A percentile compares a stretch with the other conserved stretches of the same genome.
Conservation (phyloP, 352 stramenopile genomes). For the Pythium monospermum region DNA sequence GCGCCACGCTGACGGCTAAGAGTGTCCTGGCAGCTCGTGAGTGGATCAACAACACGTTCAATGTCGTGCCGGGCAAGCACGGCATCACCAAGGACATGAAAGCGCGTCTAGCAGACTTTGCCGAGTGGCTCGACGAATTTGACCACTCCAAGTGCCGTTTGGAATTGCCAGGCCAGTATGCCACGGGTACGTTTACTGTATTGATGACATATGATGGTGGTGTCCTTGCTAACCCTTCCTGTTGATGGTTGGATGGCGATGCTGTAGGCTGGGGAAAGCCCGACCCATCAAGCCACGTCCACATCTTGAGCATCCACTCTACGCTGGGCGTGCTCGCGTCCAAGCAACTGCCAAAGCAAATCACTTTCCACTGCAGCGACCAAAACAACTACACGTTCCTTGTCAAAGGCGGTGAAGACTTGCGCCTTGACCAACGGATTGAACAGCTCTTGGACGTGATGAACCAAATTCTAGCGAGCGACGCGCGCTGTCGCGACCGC, state of each 20-base stretch:
- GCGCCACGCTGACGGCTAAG: slow-evolving; percentile 45
- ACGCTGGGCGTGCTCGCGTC: slow-evolving; percentile 75
- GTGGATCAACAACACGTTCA: slow-evolving; percentile 71
- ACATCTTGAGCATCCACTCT: slow-evolving; percentile 72
- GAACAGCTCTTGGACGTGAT: slow-evolving; percentile 91
- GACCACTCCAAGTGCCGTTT: slow-evolving; percentile 60
- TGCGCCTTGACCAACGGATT: slow-evolving; percentile 89
- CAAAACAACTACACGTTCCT: slow-evolving; percentile 82
- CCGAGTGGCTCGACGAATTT: slow-evolving; percentile 83
- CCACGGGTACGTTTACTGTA: slow-evolving; percentile 39
- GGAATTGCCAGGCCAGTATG: slow-evolving; percentile 82
- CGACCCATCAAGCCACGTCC: slow-evolving; percentile 50
- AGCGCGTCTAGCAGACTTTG: slow-evolving; percentile 70
- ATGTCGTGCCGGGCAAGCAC: slow-evolving; percentile 57
- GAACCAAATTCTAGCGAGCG: slow-evolving; percentile 78
- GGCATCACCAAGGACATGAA: slow-evolving; percentile 84
- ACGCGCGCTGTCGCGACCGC: slow-evolving; percentile 60
- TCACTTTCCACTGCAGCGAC: slow-evolving; percentile 79
- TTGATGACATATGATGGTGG: too few relatives aligned
- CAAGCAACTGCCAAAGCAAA: slow-evolving; percentile 81
- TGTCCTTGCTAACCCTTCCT: too few relatives aligned
- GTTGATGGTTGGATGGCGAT: too few relatives aligned
- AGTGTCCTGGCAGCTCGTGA: slow-evolving; percentile 47
- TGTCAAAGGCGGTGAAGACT: slow-evolving; percentile 89
- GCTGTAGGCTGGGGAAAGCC: slow-evolving; percentile 77